Evolutionary conservation across 331 rosid species (phyloP), one percentile per base, ranked within the genome.

Genomic region (Acacia pycnantha): DNA sequence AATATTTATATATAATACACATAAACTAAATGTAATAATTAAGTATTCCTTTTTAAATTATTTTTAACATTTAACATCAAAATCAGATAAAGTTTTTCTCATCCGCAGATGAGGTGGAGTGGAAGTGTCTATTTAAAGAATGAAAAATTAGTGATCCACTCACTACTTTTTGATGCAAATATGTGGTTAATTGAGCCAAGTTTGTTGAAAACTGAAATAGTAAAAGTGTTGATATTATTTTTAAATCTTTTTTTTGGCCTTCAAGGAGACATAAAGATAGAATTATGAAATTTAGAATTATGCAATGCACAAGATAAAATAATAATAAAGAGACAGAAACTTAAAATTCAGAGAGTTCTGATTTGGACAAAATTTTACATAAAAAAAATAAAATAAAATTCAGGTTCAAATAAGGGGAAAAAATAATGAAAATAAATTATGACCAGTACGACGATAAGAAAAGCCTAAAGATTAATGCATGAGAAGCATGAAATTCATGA

Each of bases 51-150:
- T 61, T 61, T 61, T 6, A 21, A 53, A 53, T 69, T 41, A 31
- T 78, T 77, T 80, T 77, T 26, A 62, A 74, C 46, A 78, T 24
- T 59, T 59, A 33, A 22, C 43, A 77, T 44, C 53, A 33, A 59
- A 43, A 43, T 26, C 27, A 72, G 2, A 15, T 29, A 72, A 78
- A 21, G 51, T 53, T 65, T 48, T 48, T 48, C 12, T n/a, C 27
- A 2, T n/a, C 19, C 27, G 7, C 27, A 21, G 62, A 53, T 53
- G 61, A 53, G 61, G 61, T 18, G 58, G 22, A 51, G 10, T 5
- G 58, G 58, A 18, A 51, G 9, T 16, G 10, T 16, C 6, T 51
- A 51, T 51, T 51, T 51, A 51, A 51, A 5, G 58, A 51, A 16
- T 51, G 4, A 16, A 51, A 4, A 51, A 18, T 5, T 51, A 5